These are phyloP conservation scores for Groenewaldozyma sp. DNA, from an alignment of 1,139 yeast species.

Conservation along the genomic window DNA sequence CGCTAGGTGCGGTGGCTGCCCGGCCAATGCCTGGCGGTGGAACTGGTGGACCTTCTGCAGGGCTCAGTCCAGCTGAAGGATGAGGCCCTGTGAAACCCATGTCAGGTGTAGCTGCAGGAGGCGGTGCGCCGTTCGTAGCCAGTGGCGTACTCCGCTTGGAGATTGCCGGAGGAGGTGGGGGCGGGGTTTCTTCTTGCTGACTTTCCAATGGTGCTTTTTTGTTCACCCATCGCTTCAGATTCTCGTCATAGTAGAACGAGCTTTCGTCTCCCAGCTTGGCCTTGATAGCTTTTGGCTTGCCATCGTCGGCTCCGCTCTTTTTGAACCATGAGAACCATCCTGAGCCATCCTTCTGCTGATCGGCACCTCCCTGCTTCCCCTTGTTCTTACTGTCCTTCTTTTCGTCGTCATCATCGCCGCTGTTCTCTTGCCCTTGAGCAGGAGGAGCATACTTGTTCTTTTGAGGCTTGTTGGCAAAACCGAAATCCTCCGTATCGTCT, in stretches of 20 bases:
- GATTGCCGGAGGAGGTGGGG: conserved; percentile 61
- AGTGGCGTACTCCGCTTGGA: conserved; percentile 23
- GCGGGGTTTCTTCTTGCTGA: conserved; percentile 48
- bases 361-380: conserved; percentile 15
- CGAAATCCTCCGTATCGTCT: conserved; percentile 31
- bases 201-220: conserved; percentile 66
- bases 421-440: conserved; percentile 23
- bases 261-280: conserved; percentile 84
- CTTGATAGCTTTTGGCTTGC: conserved; percentile 62
- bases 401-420: conserved; percentile 30
- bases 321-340: conserved; percentile 42
- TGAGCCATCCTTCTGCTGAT: conserved; percentile 19
- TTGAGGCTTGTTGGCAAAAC: conserved; percentile 15
- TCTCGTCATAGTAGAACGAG: conserved; percentile 71
- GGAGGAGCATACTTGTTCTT: conserved; percentile 6
- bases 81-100: conserved; percentile 7
- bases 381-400: conserved; percentile 16
- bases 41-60: conserved; percentile 1
- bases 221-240: conserved; percentile 80
- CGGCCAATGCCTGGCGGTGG: conserved; percentile 2
- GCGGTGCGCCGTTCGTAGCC: conserved; percentile 14
- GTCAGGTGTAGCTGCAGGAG: conserved; percentile 15
- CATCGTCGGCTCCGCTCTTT: conserved; percentile 39
- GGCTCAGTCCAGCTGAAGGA: conserved; percentile 3
- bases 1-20: conserved; percentile 4